Evolutionary conservation across 352 stramenopile species (phyloP).

Genomic region (Phytophthora constricta): DNA sequence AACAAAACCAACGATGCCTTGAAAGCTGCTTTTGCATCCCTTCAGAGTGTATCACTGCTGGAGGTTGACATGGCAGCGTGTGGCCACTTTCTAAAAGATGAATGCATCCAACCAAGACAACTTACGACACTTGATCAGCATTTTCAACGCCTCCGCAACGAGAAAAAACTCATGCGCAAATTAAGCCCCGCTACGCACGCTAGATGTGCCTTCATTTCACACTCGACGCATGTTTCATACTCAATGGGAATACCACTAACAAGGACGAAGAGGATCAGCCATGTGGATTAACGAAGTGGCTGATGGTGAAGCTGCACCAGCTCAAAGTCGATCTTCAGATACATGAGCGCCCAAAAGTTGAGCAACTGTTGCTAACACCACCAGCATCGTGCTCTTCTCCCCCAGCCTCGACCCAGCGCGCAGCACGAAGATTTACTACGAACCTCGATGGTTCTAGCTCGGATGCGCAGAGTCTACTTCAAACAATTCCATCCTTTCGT

Average conservation of each 20-base stretch:
- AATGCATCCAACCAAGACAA: conserved; percentile 5
- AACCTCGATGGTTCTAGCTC: conserved; percentile 3
- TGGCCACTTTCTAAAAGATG: conserved; percentile 12
- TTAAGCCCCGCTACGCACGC: conserved; percentile 12
- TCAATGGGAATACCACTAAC: not conserved
- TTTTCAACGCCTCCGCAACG: conserved; percentile 44
- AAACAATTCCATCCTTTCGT: conserved; percentile 41
- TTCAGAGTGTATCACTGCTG: conserved; percentile 2
- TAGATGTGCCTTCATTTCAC: conserved; percentile 35
- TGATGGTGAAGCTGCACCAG: conserved; percentile 45
- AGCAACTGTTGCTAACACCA: conserved; percentile 29
- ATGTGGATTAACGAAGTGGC: conserved; percentile 39
- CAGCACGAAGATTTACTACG: not conserved
- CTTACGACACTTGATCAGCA: conserved; percentile 24
- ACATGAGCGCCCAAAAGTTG: conserved; percentile 33
- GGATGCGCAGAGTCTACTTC: conserved; percentile 29
- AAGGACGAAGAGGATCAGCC: conserved; percentile 18
- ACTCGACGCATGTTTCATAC: not conserved
- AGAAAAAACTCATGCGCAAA: conserved; percentile 40
- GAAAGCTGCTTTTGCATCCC: conserved; percentile 8
- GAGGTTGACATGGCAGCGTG: conserved; percentile 22
- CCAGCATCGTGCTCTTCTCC: conserved; percentile 14
- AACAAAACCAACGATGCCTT: conserved; percentile 11
- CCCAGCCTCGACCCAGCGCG: conserved; percentile 5
- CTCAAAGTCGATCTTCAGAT: conserved; percentile 47